Percentiles rank a stretch among this genome's conserved stretches.
Evolutionary conservation across 2,329 filamentous ascomycete genomes (phyloP).

Genomic region (Exophiala spinifera): DNA sequence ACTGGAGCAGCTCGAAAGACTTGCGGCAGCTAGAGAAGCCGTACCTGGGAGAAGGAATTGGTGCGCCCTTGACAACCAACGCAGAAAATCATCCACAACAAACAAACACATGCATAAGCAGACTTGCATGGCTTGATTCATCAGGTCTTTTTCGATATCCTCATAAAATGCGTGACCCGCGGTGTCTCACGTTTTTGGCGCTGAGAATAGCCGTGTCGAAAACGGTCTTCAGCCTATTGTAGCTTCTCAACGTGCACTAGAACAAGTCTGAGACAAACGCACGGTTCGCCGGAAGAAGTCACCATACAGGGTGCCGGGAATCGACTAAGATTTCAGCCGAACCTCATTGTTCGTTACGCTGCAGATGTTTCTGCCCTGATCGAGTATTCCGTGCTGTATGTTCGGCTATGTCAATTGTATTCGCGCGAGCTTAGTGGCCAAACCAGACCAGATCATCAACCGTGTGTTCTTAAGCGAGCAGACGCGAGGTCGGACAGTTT

Average conservation of each 20-base stretch:
- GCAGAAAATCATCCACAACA: not conserved
- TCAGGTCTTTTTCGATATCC: not conserved
- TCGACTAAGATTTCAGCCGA: too few relatives aligned
- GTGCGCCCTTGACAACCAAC: not conserved
- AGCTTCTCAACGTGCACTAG: not conserved
- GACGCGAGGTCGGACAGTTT: not conserved
- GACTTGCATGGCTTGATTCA: not conserved
- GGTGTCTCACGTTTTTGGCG: too few relatives aligned
- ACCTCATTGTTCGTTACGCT: too few relatives aligned
- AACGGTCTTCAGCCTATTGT: not conserved
- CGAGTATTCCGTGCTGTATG: too few relatives aligned
- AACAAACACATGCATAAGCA: not conserved
- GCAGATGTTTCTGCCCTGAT: too few relatives aligned
- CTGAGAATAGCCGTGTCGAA: not conserved
- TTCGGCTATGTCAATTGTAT: too few relatives aligned
- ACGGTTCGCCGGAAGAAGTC: not conserved
- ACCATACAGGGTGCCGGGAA: too few relatives aligned
- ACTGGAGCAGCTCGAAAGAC: not conserved
- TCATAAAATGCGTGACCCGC: too few relatives aligned
- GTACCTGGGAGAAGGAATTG: not conserved
- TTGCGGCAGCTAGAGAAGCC: not conserved
- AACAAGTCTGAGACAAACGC: not conserved
- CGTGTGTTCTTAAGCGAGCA: not conserved
- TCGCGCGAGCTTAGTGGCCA: not conserved
- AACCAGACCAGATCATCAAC: not conserved